Evolutionary conservation across 2,329 filamentous ascomycete species (phyloP), one percentile per base, ranked within the genome.

Genomic region (Balansia obtecta): DNA sequence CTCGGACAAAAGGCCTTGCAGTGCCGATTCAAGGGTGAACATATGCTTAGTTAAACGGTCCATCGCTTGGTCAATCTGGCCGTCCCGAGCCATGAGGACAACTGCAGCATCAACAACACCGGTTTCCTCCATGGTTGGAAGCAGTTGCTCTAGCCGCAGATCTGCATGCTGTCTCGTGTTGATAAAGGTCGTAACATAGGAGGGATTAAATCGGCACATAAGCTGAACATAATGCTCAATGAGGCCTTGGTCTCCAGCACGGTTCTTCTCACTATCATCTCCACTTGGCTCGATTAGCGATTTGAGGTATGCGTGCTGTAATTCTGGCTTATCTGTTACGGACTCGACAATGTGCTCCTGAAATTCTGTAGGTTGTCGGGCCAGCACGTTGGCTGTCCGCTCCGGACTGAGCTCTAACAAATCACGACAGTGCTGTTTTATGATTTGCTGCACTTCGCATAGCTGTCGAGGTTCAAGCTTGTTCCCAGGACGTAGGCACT

Each of bases 81-180:
- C 93, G 62, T 96, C 89, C 52, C 88, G 80, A 39, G 88, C 88
- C 76, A 98, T 85, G 10, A 98, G 74, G 1, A 95, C 81, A 7
- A 98, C 87, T 1, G 89, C 91, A 4, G 90, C 94, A 69, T 98
- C 93, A 44, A 98, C 81, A 5, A 93, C 87, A 1, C 90, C 90
- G 41, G 83, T 89, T 54, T 85, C 80, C 65, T 98, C 94, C 74
- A 98, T 88, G 0, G 83, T 83, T 4, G 90, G 89, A 8, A 98
- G 73, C 1, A 98, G 75, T 48, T 82, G 77, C 12, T 93, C 86
- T 0, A 98, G 75, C 22, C 82, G 78, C 30, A 98, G 69, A 61
- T 96, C 83, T 11, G 85, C 82, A 3, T 83, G 82, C 57, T 88
- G 86, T 2, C 95, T 74, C 1, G 79, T 64, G 38, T 85, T 82